Evolutionary conservation across 2,329 filamentous ascomycete genomes (phyloP), one percentile per base, ranked within the genome.

Genomic region (Xylariomycetidae sp.): DNA sequence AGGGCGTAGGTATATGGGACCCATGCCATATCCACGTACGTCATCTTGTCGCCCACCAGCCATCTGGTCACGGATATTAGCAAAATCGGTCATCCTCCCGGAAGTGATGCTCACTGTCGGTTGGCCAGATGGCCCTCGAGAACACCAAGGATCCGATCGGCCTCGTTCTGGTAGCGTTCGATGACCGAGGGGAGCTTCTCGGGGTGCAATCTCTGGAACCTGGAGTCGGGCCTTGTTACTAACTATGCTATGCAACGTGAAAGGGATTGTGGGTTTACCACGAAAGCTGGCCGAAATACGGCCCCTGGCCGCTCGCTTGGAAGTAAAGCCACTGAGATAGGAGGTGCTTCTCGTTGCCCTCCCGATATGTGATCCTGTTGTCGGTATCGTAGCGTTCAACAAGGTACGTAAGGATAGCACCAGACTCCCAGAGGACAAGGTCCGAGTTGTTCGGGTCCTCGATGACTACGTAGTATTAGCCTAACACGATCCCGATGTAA

Each of bases 151-250:
- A 74, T 60, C 5, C 70, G 61, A 12, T 57, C 53, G n/a, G 67
- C 56, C 49, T 75, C 67, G 7, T 63, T 58, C 10, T 44, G 42
- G 50, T 74, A 76, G 6, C 70, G 56, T 11, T 66, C 58, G 14
- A 67, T 54, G 8, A 65, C 71, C 6, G 55, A 62, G 1, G 56
- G 58, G 5, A 74, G 4, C 38, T 67, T 59, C 48, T 72, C 69
- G 0, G 49, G 33, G 40, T 66, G 60, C 10, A 54, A 53, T 1
- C 44, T 34, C 11, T 16, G 27, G 49, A 69, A 69, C 59, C 62
- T 69, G 62, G 4, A 27, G 17, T 11, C 16, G 26, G 12, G 22
- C 18, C 31, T 14, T 30, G 12, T 20, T 10, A 8, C 14, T 14
- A n/a, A n/a, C n/a, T n/a, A n/a, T n/a, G n/a, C n/a, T n/a, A n/a